Evolutionary conservation across 2,329 filamentous ascomycete species (phyloP), one percentile per base, ranked within the genome.

Genomic region (Pyrenophora seminiperda): DNA sequence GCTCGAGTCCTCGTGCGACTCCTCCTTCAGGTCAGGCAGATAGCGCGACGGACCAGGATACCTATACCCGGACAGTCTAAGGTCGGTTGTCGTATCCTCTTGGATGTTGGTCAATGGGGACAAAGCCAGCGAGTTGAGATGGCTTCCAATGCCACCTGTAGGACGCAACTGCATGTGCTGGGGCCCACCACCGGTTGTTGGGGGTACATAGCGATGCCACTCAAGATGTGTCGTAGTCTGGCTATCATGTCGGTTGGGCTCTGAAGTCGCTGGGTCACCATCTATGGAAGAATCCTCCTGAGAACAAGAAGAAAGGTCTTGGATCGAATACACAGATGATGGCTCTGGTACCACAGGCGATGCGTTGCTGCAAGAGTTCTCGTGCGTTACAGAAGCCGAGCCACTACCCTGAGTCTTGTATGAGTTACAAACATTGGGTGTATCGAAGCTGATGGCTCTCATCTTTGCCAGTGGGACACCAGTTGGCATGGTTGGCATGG

Each of bases 11-110:
- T 79, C 76, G 37, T 76, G 70, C 14, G 76, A 77, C 50, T 79
- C 77, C 55, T 79, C 77, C 47, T 79, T 79, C 24, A 79, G 60
- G 37, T 76, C 75, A 10, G 76, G 73, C 13, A 79, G 69, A 61
- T 75, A 62, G 24, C 62, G 62, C 34, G 61, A 39, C 6, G 55
- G 53, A 18, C 54, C 47, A 9, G 72, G 59, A 54, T 76, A 73
- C 41, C 59, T 56, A 39, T 65, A 71, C 17, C 54, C 44, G 9
- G 67, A 67, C 20, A 70, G 44, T 43, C 67, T 66, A 27, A 73
- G 49, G 46, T 71, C 64, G 13, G 71, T 73, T 11, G 66, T 68
- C 13, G 60, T 65, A n/a, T 66, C 62, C 15, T 71, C 67, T 31
- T 62, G 58, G 22, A 52, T 54, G n/a, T 44, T 44, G 7, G 53